These are phyloP conservation scores for Ophiobolus disseminans DNA, from an alignment of 2,329 filamentous ascomycete genomes.

Conservation along the genomic window DNA sequence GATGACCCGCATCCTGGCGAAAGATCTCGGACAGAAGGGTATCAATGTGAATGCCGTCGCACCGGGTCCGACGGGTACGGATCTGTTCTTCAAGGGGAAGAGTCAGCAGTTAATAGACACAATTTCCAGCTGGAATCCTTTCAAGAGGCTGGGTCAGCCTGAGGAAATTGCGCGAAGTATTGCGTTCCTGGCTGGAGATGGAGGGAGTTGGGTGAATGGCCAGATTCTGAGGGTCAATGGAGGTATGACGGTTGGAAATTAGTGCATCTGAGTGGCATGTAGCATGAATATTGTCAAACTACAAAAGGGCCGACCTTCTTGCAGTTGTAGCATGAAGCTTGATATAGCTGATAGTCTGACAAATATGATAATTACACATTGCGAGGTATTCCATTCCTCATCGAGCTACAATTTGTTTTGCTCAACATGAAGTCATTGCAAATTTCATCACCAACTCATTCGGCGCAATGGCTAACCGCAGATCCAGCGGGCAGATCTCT, in stretches of 20 bases:
- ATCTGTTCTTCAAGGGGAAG: constrained; percentile 60
- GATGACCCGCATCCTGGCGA: constrained; percentile 62
- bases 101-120: constrained; percentile 26
- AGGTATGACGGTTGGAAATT: constrained; percentile 31
- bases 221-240: constrained; percentile 39
- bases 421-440: too few species aligned
- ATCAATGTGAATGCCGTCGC: constrained; percentile 62
- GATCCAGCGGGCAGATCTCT: too few species aligned
- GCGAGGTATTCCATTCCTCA: too few species aligned
- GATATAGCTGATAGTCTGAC: too few species aligned
- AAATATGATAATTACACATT: too few species aligned
- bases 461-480: too few species aligned
- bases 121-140: constrained; percentile 29
- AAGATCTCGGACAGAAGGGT: constrained; percentile 61
- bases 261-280: not conserved
- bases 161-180: constrained; percentile 37
- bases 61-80: constrained; percentile 63
- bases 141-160: constrained; percentile 25
- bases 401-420: too few species aligned
- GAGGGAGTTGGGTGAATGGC: constrained; percentile 35
- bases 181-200: constrained; percentile 24
- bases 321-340: too few species aligned
- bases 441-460: too few species aligned
- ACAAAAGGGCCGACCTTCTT: too few species aligned
- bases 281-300: not conserved